Evolutionary conservation across 2,329 filamentous ascomycete species (phyloP).

Genomic region (Botrytis fabae): DNA sequence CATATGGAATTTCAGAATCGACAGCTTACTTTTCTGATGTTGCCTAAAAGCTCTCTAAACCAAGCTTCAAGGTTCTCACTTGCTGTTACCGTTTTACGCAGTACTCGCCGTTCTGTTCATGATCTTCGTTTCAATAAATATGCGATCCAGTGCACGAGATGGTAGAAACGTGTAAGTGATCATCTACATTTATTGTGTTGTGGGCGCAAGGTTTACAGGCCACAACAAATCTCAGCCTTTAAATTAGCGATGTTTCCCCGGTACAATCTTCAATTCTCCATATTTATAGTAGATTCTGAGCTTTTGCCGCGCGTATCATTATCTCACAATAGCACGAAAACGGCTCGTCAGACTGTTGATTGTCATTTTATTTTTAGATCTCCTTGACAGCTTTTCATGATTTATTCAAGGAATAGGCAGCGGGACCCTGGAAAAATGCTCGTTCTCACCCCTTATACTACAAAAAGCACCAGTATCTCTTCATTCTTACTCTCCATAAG

Average conservation of each 20-base stretch:
- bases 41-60: not conserved
- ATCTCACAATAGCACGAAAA: not conserved
- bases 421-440: not conserved
- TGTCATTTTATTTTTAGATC: not conserved
- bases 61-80: not conserved
- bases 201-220: not conserved
- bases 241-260: not conserved
- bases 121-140: not conserved
- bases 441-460: not conserved
- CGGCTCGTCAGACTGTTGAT: not conserved
- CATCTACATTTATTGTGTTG: not conserved
- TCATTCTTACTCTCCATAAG: not conserved
- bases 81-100: not conserved
- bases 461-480: not conserved
- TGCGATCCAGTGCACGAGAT: not conserved
- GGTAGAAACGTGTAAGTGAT: not conserved
- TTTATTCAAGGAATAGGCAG: not conserved
- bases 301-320: not conserved
- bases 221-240: not conserved
- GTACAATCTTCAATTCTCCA: not conserved
- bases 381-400: not conserved
- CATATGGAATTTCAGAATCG: not conserved
- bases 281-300: not conserved
- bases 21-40: not conserved
- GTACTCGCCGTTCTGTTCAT: not conserved